Base-by-base conservation (phyloP, 1,139 yeast species). In the Magnusiomyces sp. region DNA sequence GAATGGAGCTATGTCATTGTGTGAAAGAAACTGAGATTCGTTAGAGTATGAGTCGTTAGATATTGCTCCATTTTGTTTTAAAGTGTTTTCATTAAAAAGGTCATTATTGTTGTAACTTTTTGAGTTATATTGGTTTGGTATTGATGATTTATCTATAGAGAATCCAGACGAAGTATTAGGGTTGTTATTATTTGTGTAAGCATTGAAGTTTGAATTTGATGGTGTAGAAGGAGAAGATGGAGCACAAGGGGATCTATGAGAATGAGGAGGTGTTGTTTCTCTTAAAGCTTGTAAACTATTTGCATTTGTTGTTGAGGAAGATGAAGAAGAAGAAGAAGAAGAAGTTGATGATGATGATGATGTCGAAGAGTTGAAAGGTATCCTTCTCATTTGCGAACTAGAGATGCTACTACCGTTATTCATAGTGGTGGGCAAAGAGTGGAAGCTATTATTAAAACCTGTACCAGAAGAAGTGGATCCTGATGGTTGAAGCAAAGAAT, bases 141-240 rank as follows among this genome's bases (percentile, higher is more conserved):
- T 39, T n/a, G 31, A 39, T 2, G 42, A 39, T 19, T 39, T 39
- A 17, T 39, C 42, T 7, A 39, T 19, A n/a, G 42, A 39, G 14
- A 39, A 37, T n/a, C 20, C 16, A 9, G 40, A 34, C 6, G 38
- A 37, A 16, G 40, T n/a, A 16, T 37, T 17, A 17, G 2, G 2
- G 40, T 37, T n/a, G 7, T 9, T n/a, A 9, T 34, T 34, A n/a
- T 34, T n/a, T 4, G 17, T 4, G 38, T 34, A 16, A 7, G 6
- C 31, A 19, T 47, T 46, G 19, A 50, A 50, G 23, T 47, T 50
- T 27, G 53, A 48, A 9, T 48, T 43, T 17, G 43, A 42, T 13
- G 54, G 54, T 2, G 54, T 51, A 13, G 54, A 51, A 3, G 54
- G 54, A 9, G 54, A 51, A 2, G 54, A 51, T 6, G 49, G 48